These are phyloP conservation scores for Bruguiera hainesii DNA, from an alignment of 441 rosid species.

Conservation along the genomic window DNA sequence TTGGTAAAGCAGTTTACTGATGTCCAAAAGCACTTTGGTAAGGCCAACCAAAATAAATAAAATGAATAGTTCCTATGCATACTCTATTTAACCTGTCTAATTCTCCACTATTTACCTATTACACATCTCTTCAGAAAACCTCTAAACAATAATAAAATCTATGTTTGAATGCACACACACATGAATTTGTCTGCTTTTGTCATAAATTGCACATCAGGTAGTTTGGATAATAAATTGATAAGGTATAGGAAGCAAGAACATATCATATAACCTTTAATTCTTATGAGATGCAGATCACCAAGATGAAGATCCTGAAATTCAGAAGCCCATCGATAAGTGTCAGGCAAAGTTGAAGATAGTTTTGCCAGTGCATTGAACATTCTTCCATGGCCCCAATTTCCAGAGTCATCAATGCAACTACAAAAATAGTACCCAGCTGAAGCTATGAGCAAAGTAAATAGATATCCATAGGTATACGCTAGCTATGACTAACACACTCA, in stretches of 20 bases:
- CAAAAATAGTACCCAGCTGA: constrained; percentile 18
- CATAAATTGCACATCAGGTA: not conserved
- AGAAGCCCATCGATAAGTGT: constrained; percentile 59
- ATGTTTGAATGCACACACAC: not conserved
- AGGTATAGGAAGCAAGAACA: constrained; percentile 5
- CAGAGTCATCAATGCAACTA: constrained; percentile 86
- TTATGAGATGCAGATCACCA: constrained; percentile 82
- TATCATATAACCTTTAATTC: constrained; percentile 50
- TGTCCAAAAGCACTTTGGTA: too few species aligned
- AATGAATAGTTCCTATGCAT: too few species aligned
- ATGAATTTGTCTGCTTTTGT: not conserved
- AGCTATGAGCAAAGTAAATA: not conserved
- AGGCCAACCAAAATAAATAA: too few species aligned
- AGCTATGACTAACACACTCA: too few species aligned
- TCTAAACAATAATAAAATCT: too few species aligned
- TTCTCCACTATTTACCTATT: too few species aligned
- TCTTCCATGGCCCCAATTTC: constrained; percentile 92
- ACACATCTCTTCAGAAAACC: too few species aligned
- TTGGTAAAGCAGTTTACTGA: too few species aligned
- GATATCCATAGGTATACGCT: too few species aligned
- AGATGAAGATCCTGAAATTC: constrained; percentile 75
- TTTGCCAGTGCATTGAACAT: constrained; percentile 69
- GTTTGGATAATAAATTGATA: not conserved
- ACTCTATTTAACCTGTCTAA: too few species aligned
- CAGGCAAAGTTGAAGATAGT: constrained; percentile 49